phyloP scores from a whole-genome alignment of 306 rosid species.

The Hylodesmum podocarpum region DNA sequence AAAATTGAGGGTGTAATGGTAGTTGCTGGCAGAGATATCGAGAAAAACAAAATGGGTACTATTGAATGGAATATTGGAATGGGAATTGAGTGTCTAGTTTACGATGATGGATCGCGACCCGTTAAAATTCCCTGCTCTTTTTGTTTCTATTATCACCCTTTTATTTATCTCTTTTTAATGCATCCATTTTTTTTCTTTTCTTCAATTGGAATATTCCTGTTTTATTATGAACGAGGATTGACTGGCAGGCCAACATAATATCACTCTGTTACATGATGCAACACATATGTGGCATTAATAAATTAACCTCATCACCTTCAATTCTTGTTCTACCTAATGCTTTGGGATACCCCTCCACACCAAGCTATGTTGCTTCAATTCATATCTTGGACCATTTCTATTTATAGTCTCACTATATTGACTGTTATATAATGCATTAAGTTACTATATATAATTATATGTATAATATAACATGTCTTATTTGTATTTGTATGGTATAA shows the following conservation, averaged over 20 bases:
- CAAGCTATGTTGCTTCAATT: not conserved
- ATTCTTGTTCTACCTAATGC: not conserved
- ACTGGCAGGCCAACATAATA: conserved; percentile 47
- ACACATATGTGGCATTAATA: conserved; percentile 39
- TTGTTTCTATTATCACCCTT: conserved; percentile 40
- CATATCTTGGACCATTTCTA: not conserved
- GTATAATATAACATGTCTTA: too few species aligned
- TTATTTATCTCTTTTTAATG: conserved; percentile 26
- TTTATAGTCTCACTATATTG: not conserved
- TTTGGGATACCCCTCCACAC: not conserved
- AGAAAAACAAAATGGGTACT: conserved; percentile 61
- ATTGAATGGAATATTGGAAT: conserved; percentile 64
- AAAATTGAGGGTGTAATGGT: conserved; percentile 35
- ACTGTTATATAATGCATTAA: not conserved
- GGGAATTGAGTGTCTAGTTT: conserved; percentile 40
- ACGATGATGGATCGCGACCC: conserved; percentile 63
- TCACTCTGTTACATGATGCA: conserved; percentile 45
- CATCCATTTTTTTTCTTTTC: too few species aligned
- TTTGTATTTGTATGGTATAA: too few species aligned
- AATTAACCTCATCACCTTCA: not conserved
- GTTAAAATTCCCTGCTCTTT: conserved; percentile 42
- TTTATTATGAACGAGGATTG: conserved; percentile 65
- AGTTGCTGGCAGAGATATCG: conserved; percentile 53
- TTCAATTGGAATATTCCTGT: conserved; percentile 59
- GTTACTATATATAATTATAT: not conserved